phyloP scores from a whole-genome alignment of 768 basidiomycete genomes.

The Mycena galopus region DNA sequence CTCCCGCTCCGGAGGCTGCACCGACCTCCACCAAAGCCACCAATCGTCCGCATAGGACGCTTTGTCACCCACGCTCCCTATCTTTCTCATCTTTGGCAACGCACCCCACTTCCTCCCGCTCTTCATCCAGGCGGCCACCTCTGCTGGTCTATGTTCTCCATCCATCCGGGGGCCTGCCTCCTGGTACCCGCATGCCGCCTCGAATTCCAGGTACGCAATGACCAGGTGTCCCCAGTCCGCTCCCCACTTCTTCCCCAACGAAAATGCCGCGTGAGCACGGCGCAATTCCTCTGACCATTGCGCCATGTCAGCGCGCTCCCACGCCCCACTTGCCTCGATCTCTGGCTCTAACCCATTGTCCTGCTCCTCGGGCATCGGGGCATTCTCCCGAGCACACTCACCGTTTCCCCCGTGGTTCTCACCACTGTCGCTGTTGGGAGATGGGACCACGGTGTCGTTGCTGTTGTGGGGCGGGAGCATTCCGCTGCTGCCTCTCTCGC shows the following conservation, averaged over 20 bases:
- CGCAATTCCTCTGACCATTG: neutral
- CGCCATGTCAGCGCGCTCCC: neutral
- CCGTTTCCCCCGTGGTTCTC: too few relatives aligned
- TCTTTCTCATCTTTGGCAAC: neutral
- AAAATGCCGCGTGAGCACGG: neutral
- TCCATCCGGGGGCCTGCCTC: neutral
- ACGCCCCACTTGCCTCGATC: too few relatives aligned
- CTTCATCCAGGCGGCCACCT: neutral
- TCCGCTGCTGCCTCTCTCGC: too few relatives aligned
- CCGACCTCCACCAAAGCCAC: neutral
- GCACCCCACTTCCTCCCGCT: neutral
- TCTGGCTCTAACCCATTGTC: too few relatives aligned
- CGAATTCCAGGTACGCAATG: neutral
- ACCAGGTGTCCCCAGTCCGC: neutral
- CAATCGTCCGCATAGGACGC: neutral
- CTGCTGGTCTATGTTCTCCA: neutral
- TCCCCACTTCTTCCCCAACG: neutral
- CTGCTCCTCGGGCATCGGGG: too few relatives aligned
- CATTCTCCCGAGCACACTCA: too few relatives aligned
- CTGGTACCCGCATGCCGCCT: neutral
- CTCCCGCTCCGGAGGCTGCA: neutral
- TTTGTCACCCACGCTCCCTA: neutral
- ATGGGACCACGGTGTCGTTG: too few relatives aligned
- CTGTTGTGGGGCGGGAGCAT: too few relatives aligned
- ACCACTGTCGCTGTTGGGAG: too few relatives aligned